Evolutionary conservation across 2,329 filamentous ascomycete species (phyloP).

Genomic region (Thyridium curvatum): DNA sequence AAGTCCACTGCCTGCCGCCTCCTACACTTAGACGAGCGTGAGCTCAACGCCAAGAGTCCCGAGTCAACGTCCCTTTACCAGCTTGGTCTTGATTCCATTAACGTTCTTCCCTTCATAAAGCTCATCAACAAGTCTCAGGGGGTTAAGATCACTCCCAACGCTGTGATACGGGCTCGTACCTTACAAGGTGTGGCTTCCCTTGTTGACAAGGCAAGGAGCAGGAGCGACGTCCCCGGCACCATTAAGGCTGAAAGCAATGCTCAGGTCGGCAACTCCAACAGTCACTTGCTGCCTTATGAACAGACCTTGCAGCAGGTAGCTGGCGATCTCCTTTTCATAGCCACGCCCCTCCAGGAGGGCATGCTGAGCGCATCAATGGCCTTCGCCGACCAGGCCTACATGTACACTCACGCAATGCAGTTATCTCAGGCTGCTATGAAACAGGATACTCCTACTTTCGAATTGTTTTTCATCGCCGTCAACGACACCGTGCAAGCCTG

Average conservation of each 20-base stretch:
- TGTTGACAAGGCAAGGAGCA: conserved; percentile 6
- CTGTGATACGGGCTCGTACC: conserved; percentile 14
- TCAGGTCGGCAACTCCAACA: not conserved
- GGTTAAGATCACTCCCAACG: conserved; percentile 11
- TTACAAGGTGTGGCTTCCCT: conserved; percentile 12
- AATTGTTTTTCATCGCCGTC: conserved; percentile 11
- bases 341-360: conserved; percentile 16
- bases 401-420: conserved; percentile 13
- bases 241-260: too few species aligned
- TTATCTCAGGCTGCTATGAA: conserved; percentile 8
- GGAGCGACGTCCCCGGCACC: not conserved
- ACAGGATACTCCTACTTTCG: conserved; percentile 8
- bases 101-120: conserved; percentile 12
- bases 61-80: conserved; percentile 10
- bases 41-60: conserved; percentile 4
- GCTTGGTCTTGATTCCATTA: conserved; percentile 14
- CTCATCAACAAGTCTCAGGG: conserved; percentile 6
- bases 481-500: conserved; percentile 13
- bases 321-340: conserved; percentile 13
- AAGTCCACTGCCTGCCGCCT: conserved; percentile 4
- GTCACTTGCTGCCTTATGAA: conserved; percentile 4
- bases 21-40: conserved; percentile 5
- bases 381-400: conserved; percentile 12
- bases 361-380: conserved; percentile 16
- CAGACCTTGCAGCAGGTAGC: conserved; percentile 9